Percentiles rank a stretch among this genome's conserved stretches.
These are phyloP conservation scores for Lupinus albus DNA, from an alignment of 306 rosid species.

Conservation along the genomic window DNA sequence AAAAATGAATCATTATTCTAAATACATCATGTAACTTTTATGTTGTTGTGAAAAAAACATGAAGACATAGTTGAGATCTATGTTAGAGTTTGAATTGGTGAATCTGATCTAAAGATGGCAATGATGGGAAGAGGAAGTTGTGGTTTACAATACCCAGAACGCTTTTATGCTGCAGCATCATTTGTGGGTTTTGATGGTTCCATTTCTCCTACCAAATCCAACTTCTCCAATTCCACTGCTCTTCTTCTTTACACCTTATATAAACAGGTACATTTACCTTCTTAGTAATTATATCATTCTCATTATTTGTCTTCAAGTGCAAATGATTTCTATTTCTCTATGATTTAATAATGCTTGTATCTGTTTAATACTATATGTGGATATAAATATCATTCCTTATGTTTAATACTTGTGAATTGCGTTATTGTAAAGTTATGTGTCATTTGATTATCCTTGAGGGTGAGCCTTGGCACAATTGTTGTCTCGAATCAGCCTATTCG, in stretches of 20 bases:
- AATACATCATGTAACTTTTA: too few relatives aligned
- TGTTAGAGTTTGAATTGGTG: too few relatives aligned
- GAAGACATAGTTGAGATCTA: too few relatives aligned
- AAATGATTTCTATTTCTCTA: neutral
- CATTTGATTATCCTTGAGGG: neutral
- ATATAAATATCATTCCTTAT: conserved; percentile 15
- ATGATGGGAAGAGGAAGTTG: conserved; percentile 78
- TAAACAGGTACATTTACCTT: conserved; percentile 60
- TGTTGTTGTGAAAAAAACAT: too few relatives aligned
- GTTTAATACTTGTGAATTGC: conserved; percentile 17
- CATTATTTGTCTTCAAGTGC: neutral
- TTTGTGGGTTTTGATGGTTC: conserved; percentile 90
- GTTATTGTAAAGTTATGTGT: conserved; percentile 4
- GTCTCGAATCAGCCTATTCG: too few relatives aligned
- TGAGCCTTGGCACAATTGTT: too few relatives aligned
- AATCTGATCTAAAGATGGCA: conserved; percentile 11
- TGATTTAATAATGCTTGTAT: neutral
- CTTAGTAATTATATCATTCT: too few relatives aligned
- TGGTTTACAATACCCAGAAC: conserved; percentile 87
- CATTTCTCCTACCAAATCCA: conserved; percentile 78
- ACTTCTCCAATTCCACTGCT: conserved; percentile 79
- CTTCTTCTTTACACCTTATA: conserved; percentile 81
- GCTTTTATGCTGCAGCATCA: conserved; percentile 88
- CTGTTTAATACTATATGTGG: neutral
- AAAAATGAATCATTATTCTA: too few relatives aligned